A percentile compares a stretch with the other conserved stretches of the same genome.
Conservation (phyloP, 2,329 filamentous ascomycete genomes). For the Ilyonectria robusta region DNA sequence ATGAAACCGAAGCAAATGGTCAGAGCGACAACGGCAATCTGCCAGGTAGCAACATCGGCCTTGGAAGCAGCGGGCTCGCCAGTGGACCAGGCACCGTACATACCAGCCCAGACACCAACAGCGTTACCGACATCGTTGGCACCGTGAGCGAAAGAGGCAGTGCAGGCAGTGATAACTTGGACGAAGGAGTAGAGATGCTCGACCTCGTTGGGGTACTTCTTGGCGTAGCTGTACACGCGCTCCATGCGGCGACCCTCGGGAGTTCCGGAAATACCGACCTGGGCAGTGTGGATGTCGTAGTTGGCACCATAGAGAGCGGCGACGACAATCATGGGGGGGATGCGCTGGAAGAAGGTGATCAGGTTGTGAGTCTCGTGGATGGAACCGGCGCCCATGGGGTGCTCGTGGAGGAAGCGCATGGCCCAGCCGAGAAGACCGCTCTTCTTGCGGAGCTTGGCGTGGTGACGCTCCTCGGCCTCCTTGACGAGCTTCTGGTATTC, state of each 20-base stretch:
- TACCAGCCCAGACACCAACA: constrained; percentile 78
- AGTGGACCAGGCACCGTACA: constrained; percentile 77
- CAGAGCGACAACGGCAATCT: constrained; percentile 77
- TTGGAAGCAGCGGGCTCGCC: constrained; percentile 73
- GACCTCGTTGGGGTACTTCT: constrained; percentile 79
- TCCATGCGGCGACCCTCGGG: constrained; percentile 81
- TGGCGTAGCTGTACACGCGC: constrained; percentile 68
- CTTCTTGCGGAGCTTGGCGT: constrained; percentile 73
- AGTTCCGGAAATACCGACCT: constrained; percentile 78
- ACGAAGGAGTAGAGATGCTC: constrained; percentile 79
- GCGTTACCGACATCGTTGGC: constrained; percentile 84
- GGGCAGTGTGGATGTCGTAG: constrained; percentile 87
- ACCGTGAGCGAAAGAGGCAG: constrained; percentile 81
- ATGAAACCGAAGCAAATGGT: constrained; percentile 77
- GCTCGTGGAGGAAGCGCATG: constrained; percentile 81
- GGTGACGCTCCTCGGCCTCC: constrained; percentile 69
- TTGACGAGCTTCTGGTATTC: constrained; percentile 74
- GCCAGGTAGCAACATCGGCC: constrained; percentile 80
- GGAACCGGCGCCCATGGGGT: constrained; percentile 79
- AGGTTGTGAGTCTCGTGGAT: constrained; percentile 84
- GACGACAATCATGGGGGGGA: constrained; percentile 77
- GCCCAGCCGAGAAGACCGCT: constrained; percentile 84
- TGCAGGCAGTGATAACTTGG: constrained; percentile 77
- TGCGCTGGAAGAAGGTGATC: constrained; percentile 71
- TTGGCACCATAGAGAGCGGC: constrained; percentile 80